A percentile compares a stretch with the other conserved stretches of the same genome.
These are phyloP conservation scores for Geum urbanum DNA, from an alignment of 306 rosid genomes.

Conservation along the genomic window DNA sequence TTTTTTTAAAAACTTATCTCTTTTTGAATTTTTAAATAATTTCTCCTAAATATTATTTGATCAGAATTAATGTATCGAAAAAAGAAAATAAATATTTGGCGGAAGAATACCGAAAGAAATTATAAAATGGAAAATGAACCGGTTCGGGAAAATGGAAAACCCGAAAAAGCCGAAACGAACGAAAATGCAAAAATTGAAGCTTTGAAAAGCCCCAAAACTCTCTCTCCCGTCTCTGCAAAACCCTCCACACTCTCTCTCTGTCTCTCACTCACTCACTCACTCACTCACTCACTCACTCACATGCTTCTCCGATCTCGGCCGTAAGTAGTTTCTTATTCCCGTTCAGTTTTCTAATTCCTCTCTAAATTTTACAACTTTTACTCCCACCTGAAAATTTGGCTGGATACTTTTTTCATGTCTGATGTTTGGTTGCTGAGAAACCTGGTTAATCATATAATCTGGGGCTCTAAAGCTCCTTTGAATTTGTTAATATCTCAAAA, in stretches of 20 bases:
- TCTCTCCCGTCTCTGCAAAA: not conserved
- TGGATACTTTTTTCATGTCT: not conserved
- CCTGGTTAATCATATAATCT: too few relatives aligned
- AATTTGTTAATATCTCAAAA: not conserved
- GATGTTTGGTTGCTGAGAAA: not conserved
- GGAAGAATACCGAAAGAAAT: not conserved
- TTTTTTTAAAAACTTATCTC: too few relatives aligned
- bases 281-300: not conserved
- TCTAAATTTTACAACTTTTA: not conserved
- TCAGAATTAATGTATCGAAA: too few relatives aligned
- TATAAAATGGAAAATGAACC: not conserved
- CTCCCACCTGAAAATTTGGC: not conserved
- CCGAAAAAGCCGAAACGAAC: not conserved
- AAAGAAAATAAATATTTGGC: too few relatives aligned
- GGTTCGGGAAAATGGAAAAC: not conserved
- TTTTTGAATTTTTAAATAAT: too few relatives aligned
- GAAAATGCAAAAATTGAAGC: not conserved
- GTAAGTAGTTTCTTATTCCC: not conserved
- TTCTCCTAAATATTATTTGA: too few relatives aligned
- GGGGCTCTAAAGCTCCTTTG: not conserved
- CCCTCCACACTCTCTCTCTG: not conserved
- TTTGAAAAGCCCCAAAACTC: not conserved
- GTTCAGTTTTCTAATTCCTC: not conserved
- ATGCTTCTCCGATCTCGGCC: constrained; percentile 1
- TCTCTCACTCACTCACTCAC: not conserved